Evolutionary conservation across 2,329 filamentous ascomycete genomes (phyloP), one percentile per base, ranked within the genome.

Genomic region (Elsinoe arachidis): DNA sequence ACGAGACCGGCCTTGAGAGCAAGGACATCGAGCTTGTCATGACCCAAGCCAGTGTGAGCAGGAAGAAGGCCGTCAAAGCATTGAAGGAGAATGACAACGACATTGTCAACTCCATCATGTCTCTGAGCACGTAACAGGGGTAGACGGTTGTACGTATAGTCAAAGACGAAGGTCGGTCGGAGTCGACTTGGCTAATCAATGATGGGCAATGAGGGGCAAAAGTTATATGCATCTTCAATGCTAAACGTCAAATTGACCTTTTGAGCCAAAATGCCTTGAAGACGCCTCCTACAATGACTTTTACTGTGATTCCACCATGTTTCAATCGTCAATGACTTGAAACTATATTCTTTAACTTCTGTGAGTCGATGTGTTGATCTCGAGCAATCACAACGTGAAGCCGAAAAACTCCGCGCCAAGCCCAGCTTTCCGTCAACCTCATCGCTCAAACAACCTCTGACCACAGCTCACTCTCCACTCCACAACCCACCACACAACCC

Each of bases 41-140:
- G 90, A 90, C 88, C 67, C 92, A 99, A 78, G 93, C 93, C 68
- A 93, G 81, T 70, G 95, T 99, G 69, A 96, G 90, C 68, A 84
- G 93, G 75, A 96, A 95, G 80, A 97, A 97, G 85, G 93, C 93
- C 61, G 84, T 99, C 80, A 99, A 97, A 80, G 93, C 95, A 58
- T 82, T 99, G 72, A 91, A 90, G 81, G 93, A 97, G 81, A 99
- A 99, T 73, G 92, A 97, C 79, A 96, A 97, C 71, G 93, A 99
- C 74, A 99, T 99, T 79, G 93, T 99, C 81, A 99, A 99, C 83
- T 96, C 93, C 68, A 99, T 99, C 80, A 99, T 99, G 93, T 91
- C 92, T 67, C 79, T 99, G 63, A 79, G 76, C 70, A 78, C 79
- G 78, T 80, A 72, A 61, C 38, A 49, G 21, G 17, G 39, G 52